Base-by-base conservation (phyloP, 1,139 yeast genomes). In the Debaryomycetaceae sp. region DNA sequence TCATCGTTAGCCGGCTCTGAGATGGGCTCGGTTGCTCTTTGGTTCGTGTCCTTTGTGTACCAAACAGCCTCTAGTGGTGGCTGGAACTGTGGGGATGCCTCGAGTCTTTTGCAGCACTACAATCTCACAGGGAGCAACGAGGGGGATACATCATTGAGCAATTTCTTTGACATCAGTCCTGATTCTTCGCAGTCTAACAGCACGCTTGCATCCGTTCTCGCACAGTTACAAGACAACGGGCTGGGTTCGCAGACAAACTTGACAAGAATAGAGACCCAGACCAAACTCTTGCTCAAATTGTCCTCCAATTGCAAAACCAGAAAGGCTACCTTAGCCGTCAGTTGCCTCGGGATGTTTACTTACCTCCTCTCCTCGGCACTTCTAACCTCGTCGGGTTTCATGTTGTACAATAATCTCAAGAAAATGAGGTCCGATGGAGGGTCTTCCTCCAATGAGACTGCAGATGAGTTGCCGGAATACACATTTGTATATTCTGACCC, bases 281-380 rank as follows among this genome's bases (percentile, higher is more conserved):
- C 38, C 23, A 33, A 47, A 20, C 40, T 52, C 14, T 37, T 50
- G 29, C 14, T 52, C 14, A 37, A 45, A 7, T 39, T 53, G 11
- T 42, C 49, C 11, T 27, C 34, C 6, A 47, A 52, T 39, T 53
- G 56, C 42, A 44, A 45, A 34, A 38, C 36, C 22, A 51, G 50
- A 39, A 52, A 52, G 38, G 56, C 54, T 1, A 14, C 45, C 2
- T 45, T 44, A 22, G 51, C 44, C 8, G 13, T 52, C 5, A 40
- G 45, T 23, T 45, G 43, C 5, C 11, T 53, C 23, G 49, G 44
- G 6, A 46, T 46, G 33, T 40, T 51, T n/a, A 37, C 54, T 9
- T 53, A 53, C 39, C 33, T 48, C 34, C 8, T 51, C 6, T 42
- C 55, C 9, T 41, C 49, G 27, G 47, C 49, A 5, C 11, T 48